Conservation (phyloP, 805 yeast genomes). For the Zygoascus ofunaensis region DNA sequence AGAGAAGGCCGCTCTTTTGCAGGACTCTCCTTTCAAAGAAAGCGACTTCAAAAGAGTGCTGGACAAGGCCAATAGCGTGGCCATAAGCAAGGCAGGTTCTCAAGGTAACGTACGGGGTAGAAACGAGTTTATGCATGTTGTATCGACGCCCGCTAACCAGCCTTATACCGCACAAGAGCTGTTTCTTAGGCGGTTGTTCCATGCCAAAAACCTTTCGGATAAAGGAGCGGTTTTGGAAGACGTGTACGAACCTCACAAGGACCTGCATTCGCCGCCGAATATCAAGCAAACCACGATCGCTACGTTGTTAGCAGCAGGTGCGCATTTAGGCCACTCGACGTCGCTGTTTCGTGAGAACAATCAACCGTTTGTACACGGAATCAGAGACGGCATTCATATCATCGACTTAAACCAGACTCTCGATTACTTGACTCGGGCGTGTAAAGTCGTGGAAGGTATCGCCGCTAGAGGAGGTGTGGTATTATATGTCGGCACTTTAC, state of each 20-base stretch:
- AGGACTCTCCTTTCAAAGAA: conserved; percentile 3
- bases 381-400: conserved; percentile 81
- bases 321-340: conserved; percentile 89
- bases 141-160: conserved; percentile 48
- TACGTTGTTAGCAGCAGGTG: conserved; percentile 80
- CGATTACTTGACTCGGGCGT: conserved; percentile 64
- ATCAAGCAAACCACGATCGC: conserved; percentile 54
- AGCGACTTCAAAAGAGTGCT: conserved; percentile 3
- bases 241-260: conserved; percentile 63
- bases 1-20: neutral
- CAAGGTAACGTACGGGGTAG: conserved; percentile 18
- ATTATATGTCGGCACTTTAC: conserved; percentile 74
- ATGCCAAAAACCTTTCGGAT: conserved; percentile 42
- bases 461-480: conserved; percentile 79
- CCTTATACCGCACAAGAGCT: conserved; percentile 74
- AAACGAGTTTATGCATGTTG: conserved; percentile 49
- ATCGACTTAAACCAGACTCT: conserved; percentile 85
- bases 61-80: neutral
- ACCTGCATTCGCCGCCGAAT: conserved; percentile 49
- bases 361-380: conserved; percentile 81
- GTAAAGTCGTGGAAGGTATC: conserved; percentile 75
- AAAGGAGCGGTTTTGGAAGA: conserved; percentile 58
- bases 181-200: conserved; percentile 61
- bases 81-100: neutral
- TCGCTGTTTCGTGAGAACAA: conserved; percentile 60